A percentile compares a stretch with the other conserved stretches of the same genome.
phyloP scores from a whole-genome alignment of 78 protist genomes.

The Andalucia godoyi region DNA sequence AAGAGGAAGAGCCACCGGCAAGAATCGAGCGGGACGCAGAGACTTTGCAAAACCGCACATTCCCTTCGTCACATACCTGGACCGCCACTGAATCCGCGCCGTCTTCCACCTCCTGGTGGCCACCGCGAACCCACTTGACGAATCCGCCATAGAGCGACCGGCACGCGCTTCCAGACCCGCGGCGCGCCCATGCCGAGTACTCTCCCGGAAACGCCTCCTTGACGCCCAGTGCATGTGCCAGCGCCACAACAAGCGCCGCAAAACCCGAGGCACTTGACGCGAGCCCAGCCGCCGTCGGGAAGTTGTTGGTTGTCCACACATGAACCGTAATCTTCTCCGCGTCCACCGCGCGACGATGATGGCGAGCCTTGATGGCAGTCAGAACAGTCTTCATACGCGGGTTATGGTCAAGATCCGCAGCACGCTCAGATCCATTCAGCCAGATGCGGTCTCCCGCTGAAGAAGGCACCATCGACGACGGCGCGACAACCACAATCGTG shows the following conservation, averaged over 20 bases:
- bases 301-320: slow-evolving; percentile 77
- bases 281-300: slow-evolving; percentile 98
- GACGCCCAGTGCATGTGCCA: slow-evolving; percentile 27
- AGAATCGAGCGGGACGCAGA: not conserved
- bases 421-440: too few relatives aligned
- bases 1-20: slow-evolving; percentile 35
- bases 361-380: too few relatives aligned
- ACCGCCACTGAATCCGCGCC: slow-evolving; percentile 52
- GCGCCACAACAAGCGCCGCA: slow-evolving; percentile 54
- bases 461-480: too few relatives aligned
- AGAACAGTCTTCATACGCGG: too few relatives aligned
- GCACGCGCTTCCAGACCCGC: slow-evolving; percentile 96
- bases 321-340: slow-evolving; percentile 17
- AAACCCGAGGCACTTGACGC: slow-evolving; percentile 96
- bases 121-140: slow-evolving; percentile 90
- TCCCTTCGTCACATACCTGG: slow-evolving; percentile 9
- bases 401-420: too few relatives aligned
- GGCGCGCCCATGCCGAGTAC: slow-evolving; percentile 50
- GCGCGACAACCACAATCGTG: slow-evolving; percentile 52
- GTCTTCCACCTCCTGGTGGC: slow-evolving; percentile 14
- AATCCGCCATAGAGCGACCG: slow-evolving; percentile 90
- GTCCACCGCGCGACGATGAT: not conserved
- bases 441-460: slow-evolving; percentile 68
- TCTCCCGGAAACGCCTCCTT: slow-evolving; percentile 35
- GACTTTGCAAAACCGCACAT: not conserved